Conservation (phyloP, 371 early-diverging fungal genomes). For the Mucor mucedo region DNA sequence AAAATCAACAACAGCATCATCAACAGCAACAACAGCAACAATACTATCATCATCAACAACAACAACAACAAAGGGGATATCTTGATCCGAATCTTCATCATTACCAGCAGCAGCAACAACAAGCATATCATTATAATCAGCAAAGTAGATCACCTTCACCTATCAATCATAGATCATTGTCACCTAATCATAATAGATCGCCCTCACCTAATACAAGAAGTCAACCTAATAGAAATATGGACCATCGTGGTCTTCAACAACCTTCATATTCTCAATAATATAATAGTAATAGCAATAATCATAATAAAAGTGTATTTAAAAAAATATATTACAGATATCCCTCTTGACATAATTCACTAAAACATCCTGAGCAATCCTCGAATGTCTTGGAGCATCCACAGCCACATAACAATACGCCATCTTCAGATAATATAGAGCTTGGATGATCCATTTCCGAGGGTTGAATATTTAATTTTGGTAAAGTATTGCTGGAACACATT, state of each 20-base stretch:
- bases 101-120: constrained; percentile 21
- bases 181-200: constrained; percentile 13
- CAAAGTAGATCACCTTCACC: constrained; percentile 17
- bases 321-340: background rate
- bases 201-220: constrained; percentile 5
- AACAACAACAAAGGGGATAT: constrained; percentile 19
- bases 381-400: constrained; percentile 44
- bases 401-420: constrained; percentile 37
- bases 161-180: constrained; percentile 10
- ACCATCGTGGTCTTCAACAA: constrained; percentile 5
- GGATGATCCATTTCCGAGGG: constrained; percentile 24
- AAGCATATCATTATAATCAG: constrained; percentile 15
- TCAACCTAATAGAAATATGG: constrained; percentile 1
- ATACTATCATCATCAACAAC: constrained; percentile 21
- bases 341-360: constrained; percentile 13
- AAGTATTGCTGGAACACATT: background rate
- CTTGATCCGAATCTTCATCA: constrained; percentile 3
- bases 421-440: constrained; percentile 30
- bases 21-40: constrained; percentile 6
- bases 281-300: constrained; percentile 7
- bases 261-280: background rate
- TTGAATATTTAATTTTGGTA: constrained; percentile 14
- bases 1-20: background rate
- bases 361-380: constrained; percentile 35
- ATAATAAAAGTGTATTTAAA: background rate